Percentiles rank a stretch among this genome's conserved stretches.
Conservation (phyloP, 345 rosid genomes). For the Populus davidiana region DNA sequence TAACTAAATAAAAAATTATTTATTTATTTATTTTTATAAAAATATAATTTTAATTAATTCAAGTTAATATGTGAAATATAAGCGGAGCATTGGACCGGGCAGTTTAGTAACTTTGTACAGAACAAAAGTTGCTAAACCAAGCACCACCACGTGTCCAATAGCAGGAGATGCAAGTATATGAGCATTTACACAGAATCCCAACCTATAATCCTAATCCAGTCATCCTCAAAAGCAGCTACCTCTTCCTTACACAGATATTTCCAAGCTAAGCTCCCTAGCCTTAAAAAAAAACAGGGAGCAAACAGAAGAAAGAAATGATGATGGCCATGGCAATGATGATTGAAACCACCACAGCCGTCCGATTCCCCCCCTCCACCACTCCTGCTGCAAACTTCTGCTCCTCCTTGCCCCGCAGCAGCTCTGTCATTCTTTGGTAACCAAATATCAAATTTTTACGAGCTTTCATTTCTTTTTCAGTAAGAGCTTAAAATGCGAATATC, state of each 20-base stretch:
- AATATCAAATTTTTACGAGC: background rate
- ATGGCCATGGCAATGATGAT: constrained; percentile 40
- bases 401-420: constrained; percentile 41
- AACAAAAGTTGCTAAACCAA: background rate
- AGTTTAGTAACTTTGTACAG: background rate
- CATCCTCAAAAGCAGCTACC: background rate
- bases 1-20: too few species aligned
- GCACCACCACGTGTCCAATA: background rate
- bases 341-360: constrained; percentile 63
- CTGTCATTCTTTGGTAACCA: background rate
- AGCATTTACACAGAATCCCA: background rate
- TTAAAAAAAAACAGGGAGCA: background rate
- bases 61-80: too few species aligned
- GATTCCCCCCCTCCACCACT: constrained; percentile 38
- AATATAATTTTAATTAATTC: too few species aligned
- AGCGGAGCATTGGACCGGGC: too few species aligned
- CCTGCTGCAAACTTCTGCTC: constrained; percentile 43
- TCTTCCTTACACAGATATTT: background rate
- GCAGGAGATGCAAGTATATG: background rate
- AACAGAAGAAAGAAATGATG: background rate
- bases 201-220: background rate
- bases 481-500: background rate
- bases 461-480: background rate
- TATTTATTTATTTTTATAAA: too few species aligned
- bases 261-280: background rate